phyloP scores from a whole-genome alignment of 2,329 filamentous ascomycete species.

The Alternaria brassicae region DNA sequence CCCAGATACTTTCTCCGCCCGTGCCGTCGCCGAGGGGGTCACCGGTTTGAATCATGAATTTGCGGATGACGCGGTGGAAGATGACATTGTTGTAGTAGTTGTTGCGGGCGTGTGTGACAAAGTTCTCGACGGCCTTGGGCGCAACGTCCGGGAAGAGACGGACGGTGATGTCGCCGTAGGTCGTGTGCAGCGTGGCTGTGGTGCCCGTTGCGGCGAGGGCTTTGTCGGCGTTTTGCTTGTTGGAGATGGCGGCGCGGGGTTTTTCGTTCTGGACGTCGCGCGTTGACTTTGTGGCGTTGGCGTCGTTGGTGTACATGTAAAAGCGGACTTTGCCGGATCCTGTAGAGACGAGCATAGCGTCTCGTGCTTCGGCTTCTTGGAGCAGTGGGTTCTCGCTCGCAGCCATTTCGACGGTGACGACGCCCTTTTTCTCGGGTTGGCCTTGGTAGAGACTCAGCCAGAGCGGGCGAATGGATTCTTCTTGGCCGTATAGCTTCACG shows the following conservation, averaged over 20 bases:
- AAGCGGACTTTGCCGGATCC: slow-evolving; percentile 89
- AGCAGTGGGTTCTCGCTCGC: slow-evolving; percentile 92
- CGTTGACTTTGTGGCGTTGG: slow-evolving; percentile 62
- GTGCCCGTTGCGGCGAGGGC: slow-evolving; percentile 77
- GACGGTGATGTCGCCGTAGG: slow-evolving; percentile 90
- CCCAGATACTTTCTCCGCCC: slow-evolving; percentile 91
- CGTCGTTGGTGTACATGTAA: slow-evolving; percentile 97
- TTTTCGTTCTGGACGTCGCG: slow-evolving; percentile 96
- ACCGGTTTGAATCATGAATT: slow-evolving; percentile 96
- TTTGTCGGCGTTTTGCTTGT: slow-evolving; percentile 56
- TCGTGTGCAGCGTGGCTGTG: slow-evolving; percentile 87
- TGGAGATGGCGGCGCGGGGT: slow-evolving; percentile 68
- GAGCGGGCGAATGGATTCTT: slow-evolving; percentile 85
- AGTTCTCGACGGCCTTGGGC: slow-evolving; percentile 96
- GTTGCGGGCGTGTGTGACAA: slow-evolving; percentile 85
- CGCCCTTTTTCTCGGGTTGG: slow-evolving; percentile 88
- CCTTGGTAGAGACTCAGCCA: slow-evolving; percentile 92
- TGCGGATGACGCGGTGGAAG: slow-evolving; percentile 95
- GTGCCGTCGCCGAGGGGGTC: slow-evolving; percentile 89
- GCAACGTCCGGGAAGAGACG: slow-evolving; percentile 92
- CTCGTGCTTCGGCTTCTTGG: slow-evolving; percentile 87
- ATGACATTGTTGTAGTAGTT: slow-evolving; percentile 98
- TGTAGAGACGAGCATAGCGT: slow-evolving; percentile 87
- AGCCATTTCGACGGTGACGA: slow-evolving; percentile 96
- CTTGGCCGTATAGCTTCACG: slow-evolving; percentile 86